Percentiles rank a stretch among this genome's conserved stretches.
These are phyloP conservation scores for Annulohypoxylon stygium DNA, from an alignment of 495 filamentous ascomycete species.

Conservation along the genomic window DNA sequence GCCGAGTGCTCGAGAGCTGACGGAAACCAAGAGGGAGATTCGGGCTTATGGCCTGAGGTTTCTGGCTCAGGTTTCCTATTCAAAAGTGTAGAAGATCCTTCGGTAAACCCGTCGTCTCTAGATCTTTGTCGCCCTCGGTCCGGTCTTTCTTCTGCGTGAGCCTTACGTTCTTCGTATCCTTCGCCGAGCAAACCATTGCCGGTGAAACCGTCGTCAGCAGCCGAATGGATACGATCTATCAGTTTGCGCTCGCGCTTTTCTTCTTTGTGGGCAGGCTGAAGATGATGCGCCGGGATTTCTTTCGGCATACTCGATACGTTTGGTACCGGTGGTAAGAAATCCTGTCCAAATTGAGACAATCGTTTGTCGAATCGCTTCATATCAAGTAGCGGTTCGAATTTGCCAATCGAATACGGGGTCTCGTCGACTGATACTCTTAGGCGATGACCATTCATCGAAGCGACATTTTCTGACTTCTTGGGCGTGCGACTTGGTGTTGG, in stretches of 20 bases:
- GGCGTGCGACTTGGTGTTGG: constrained; percentile 36
- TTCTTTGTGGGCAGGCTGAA: constrained; percentile 23
- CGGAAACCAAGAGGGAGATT: constrained; percentile 59
- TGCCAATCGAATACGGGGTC: constrained; percentile 65
- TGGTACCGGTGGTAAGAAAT: constrained; percentile 45
- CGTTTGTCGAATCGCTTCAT: constrained; percentile 62
- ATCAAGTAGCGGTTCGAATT: constrained; percentile 69
- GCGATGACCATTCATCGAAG: constrained; percentile 52
- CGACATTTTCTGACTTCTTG: constrained; percentile 48
- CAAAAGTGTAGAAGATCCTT: constrained; percentile 62
- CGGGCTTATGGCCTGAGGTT: constrained; percentile 22
- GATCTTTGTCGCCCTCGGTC: constrained; percentile 36
- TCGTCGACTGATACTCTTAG: constrained; percentile 54
- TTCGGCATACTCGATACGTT: constrained; percentile 47
- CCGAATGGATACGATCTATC: constrained; percentile 33
- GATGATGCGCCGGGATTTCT: constrained; percentile 35
- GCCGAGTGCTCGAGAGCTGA: constrained; percentile 60
- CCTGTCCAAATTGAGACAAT: constrained; percentile 54
- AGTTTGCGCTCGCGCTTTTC: constrained; percentile 36
- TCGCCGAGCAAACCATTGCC: constrained; percentile 58
- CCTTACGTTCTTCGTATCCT: constrained; percentile 58
- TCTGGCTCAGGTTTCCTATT: constrained; percentile 52
- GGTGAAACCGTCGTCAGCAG: constrained; percentile 49
- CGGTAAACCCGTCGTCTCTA: constrained; percentile 58
- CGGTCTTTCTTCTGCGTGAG: constrained; percentile 42